Evolutionary conservation across 192 early-diverging fungal species (phyloP).

Genomic region (Phycomyces nitens): DNA sequence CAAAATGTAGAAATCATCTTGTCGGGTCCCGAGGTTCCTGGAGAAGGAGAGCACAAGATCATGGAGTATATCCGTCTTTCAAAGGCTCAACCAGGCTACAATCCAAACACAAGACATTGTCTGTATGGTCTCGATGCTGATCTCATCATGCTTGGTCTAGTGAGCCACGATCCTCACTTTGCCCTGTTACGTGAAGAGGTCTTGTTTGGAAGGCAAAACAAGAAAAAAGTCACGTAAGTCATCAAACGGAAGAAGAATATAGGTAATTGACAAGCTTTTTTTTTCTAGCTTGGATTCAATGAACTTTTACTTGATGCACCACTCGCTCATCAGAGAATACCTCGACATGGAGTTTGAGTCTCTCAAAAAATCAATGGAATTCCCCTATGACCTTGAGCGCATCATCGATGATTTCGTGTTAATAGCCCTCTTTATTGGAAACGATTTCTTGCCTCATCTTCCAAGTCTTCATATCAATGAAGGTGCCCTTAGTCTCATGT

Average conservation of each 20-base stretch:
- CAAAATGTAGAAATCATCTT: constrained; percentile 86
- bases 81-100: constrained; percentile 75
- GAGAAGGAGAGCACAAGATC: constrained; percentile 99
- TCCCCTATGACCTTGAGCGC: constrained; percentile 81
- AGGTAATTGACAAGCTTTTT: no score
- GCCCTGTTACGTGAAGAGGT: constrained; percentile 96
- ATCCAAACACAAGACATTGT: constrained; percentile 89
- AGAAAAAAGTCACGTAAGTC: constrained; percentile 47
- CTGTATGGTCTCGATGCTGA: constrained; percentile 98
- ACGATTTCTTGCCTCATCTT: constrained; percentile 95
- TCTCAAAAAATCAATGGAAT: constrained; percentile 50
- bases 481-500: constrained; percentile 74
- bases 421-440: constrained; percentile 92
- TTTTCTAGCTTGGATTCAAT: constrained; percentile 47
- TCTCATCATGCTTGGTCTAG: constrained; percentile 93
- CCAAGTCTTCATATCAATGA: constrained; percentile 93
- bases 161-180: constrained; percentile 97
- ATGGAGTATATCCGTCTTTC: constrained; percentile 96
- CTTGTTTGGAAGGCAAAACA: constrained; percentile 54
- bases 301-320: constrained; percentile 78
- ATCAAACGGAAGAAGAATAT: constrained; percentile 17
- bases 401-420: constrained; percentile 96
- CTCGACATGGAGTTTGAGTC: constrained; percentile 82
- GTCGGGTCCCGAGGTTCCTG: constrained; percentile 91
- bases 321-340: constrained; percentile 88